These are phyloP conservation scores for Zygoascus sp. DNA, from an alignment of 1,139 yeast species.

Conservation along the genomic window DNA sequence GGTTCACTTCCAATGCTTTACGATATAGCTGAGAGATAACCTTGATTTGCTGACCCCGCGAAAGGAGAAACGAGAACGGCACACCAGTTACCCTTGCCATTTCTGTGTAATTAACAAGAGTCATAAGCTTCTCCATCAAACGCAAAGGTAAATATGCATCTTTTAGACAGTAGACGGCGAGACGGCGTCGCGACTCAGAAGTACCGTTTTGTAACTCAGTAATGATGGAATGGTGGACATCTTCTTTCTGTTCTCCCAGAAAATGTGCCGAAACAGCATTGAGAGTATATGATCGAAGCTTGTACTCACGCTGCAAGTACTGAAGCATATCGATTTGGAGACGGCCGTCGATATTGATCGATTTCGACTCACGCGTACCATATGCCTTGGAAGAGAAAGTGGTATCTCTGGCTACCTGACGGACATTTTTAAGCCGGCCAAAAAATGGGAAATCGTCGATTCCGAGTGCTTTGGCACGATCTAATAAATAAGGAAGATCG, in stretches of 20 bases:
- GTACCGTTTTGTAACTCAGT: slow-evolving; percentile 92
- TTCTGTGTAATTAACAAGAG: slow-evolving; percentile 93
- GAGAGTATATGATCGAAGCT: slow-evolving; percentile 87
- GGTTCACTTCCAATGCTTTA: slow-evolving; percentile 78
- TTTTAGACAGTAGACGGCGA: slow-evolving; percentile 95
- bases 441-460: slow-evolving; percentile 75
- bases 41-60: slow-evolving; percentile 97
- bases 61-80: slow-evolving; percentile 81
- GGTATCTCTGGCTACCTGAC: slow-evolving; percentile 76
- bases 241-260: slow-evolving; percentile 93
- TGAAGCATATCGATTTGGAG: slow-evolving; percentile 92
- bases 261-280: slow-evolving; percentile 96
- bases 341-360: slow-evolving; percentile 90
- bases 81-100: slow-evolving; percentile 99
- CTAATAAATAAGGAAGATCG: slow-evolving; percentile 88
- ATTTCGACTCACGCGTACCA: slow-evolving; percentile 92
- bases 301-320: slow-evolving; percentile 90
- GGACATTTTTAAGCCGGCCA: slow-evolving; percentile 64
- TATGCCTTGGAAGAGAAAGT: slow-evolving; percentile 91
- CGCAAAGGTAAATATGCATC: slow-evolving; percentile 92
- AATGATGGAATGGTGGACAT: slow-evolving; percentile 94
- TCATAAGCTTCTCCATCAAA: slow-evolving; percentile 87
- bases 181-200: slow-evolving; percentile 84
- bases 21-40: slow-evolving; percentile 93
- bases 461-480: slow-evolving; percentile 74